A percentile compares a stretch with the other conserved stretches of the same genome.
Conservation (phyloP, 2,329 filamentous ascomycete species). For the Calonectria pteridis region DNA sequence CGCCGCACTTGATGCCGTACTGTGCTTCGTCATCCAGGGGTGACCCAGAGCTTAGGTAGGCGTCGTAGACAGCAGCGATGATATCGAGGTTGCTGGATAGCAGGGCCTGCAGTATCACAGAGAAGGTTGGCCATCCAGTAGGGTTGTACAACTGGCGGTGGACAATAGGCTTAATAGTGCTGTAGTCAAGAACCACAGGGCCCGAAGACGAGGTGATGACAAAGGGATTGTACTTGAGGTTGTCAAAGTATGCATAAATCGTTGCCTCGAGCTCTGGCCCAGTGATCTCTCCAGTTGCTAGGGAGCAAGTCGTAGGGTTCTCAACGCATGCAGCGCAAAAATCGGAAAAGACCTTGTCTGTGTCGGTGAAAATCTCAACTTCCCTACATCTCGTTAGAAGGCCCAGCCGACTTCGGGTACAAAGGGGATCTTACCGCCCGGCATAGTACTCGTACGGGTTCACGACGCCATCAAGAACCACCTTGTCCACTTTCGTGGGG, state of each 20-base stretch:
- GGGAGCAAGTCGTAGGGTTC: conserved; percentile 34
- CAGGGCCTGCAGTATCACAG: conserved; percentile 53
- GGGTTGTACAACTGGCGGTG: conserved; percentile 38
- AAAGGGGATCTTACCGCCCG: conserved; percentile 28
- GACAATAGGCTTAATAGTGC: conserved; percentile 26
- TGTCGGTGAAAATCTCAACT: conserved; percentile 39
- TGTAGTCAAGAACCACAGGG: conserved; percentile 36
- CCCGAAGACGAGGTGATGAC: conserved; percentile 29
- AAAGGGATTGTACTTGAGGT: conserved; percentile 41
- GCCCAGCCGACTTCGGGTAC: too few relatives aligned
- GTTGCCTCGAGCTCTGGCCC: conserved; percentile 40
- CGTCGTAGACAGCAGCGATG: not conserved
- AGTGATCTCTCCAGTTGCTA: conserved; percentile 35
- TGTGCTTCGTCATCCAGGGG: not conserved
- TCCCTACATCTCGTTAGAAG: conserved; percentile 33
- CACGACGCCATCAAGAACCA: conserved; percentile 49
- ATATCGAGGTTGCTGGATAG: conserved; percentile 44
- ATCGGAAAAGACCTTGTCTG: conserved; percentile 42
- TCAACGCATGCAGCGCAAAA: conserved; percentile 43
- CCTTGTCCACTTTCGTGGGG: conserved; percentile 48
- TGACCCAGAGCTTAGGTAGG: not conserved
- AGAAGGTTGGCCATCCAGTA: conserved; percentile 53
- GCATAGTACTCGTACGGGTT: conserved; percentile 49
- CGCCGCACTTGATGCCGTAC: conserved; percentile 51
- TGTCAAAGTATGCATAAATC: conserved; percentile 38